Conservation (phyloP, 768 basidiomycete genomes). For the Tubosaeta sp. region DNA sequence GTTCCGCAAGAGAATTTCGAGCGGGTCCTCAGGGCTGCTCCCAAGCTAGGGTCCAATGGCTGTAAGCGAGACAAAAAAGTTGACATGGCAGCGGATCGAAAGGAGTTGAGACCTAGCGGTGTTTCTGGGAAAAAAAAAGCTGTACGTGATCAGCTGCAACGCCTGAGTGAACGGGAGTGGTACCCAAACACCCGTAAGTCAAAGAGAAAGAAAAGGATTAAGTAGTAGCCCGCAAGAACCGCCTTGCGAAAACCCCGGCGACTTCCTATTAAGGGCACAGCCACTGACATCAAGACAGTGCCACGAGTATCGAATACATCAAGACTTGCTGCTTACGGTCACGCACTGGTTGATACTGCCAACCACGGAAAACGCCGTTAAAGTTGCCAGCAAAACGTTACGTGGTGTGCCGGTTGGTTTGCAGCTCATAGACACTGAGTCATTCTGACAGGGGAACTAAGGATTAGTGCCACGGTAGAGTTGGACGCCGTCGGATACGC, state of each 20-base stretch:
- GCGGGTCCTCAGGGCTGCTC: background rate
- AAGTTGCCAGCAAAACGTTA: background rate
- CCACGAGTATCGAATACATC: background rate
- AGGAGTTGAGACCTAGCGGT: background rate
- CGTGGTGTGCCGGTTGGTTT: background rate
- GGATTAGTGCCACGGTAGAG: background rate
- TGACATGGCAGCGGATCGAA: constrained; percentile 8
- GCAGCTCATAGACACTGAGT: background rate
- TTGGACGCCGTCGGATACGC: background rate
- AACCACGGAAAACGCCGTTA: constrained; percentile 5
- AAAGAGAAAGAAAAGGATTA: background rate
- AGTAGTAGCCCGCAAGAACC: too few species aligned
- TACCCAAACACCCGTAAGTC: background rate
- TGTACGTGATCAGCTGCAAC: background rate
- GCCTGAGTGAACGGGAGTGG: background rate
- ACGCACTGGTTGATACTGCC: background rate
- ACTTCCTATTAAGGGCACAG: constrained; percentile 6
- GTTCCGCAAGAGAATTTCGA: background rate
- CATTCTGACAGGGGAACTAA: background rate
- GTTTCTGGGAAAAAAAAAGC: constrained; percentile 9
- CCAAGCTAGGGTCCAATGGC: too few species aligned
- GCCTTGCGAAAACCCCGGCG: too few species aligned
- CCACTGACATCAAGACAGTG: constrained; percentile 5
- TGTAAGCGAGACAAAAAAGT: constrained; percentile 4
- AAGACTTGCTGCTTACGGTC: background rate